Base-by-base conservation (phyloP, 495 filamentous ascomycete species). In the Xylaria cubensis region DNA sequence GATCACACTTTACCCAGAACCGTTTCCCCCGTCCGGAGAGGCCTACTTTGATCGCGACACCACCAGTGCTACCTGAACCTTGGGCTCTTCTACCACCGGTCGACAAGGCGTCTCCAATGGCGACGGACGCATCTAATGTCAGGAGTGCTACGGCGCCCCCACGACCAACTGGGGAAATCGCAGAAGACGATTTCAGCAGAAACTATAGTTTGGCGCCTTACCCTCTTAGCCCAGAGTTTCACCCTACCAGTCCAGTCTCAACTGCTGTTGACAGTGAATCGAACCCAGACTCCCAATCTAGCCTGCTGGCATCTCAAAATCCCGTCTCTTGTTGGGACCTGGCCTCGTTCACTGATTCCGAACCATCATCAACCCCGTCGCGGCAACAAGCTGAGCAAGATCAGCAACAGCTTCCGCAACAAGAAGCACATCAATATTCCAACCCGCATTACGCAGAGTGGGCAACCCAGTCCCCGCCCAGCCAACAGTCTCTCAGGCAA, bases 171-270 rank as follows among this genome's bases (percentile, higher is more conserved):
- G 92, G 93, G 77, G 95, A 98, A 78, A 96, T 97, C 75, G 93
- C 93, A 10, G 94, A 95, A 9, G 96, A 98, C 78, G 94, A 97
- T 74, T 98, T 97, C 78, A 96, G 92, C 76, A 89, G 97, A 69
- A 26, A 3, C 12, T 29, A 26, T 17, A 4, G 29, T 2, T 1
- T 24, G 51, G 21, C 8, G 21, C 2, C 15, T 56, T 56, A 29
- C 26, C 17, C 19, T 50, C 5, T 4, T 7, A 50, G 46, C 17
- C 46, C 19, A 17, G 17, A n/a, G 42, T 8, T 56, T 29, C 24
- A 29, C 5, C 19, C 48, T 21, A 7, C 2, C n/a, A 51, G 5
- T 10, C n/a, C n/a, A 8, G n/a, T 10, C 21, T 29, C 6, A 24
- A 32, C 15, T 36, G 6, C 29, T 36, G 17, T 15, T 36, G 29